These are phyloP conservation scores for Xylaria flabelliformis DNA, from an alignment of 495 filamentous ascomycete genomes.

Conservation along the genomic window DNA sequence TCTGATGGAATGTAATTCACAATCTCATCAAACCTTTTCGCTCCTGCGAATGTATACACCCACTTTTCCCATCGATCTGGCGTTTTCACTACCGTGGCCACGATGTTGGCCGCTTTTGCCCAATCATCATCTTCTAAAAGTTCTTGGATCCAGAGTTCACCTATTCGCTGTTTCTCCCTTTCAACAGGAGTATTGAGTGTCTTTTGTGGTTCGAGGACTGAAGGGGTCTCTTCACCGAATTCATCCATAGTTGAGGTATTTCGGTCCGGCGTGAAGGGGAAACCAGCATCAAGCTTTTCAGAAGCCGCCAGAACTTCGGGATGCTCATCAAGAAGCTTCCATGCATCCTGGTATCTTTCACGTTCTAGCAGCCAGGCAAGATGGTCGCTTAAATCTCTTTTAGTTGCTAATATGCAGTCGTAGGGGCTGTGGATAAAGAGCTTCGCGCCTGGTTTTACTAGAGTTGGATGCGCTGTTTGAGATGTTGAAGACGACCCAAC, in stretches of 20 bases:
- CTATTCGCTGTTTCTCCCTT: constrained; percentile 89
- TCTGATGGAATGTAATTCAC: constrained; percentile 79
- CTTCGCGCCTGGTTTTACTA: constrained; percentile 75
- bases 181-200: constrained; percentile 66
- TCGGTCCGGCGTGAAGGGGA: constrained; percentile 55
- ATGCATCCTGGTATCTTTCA: constrained; percentile 80
- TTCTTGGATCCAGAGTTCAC: constrained; percentile 90
- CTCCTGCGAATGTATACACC: constrained; percentile 87
- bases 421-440: constrained; percentile 97
- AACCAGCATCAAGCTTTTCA: constrained; percentile 40
- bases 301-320: constrained; percentile 67
- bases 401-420: constrained; percentile 87
- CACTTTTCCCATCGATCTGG: constrained; percentile 90
- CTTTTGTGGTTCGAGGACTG: constrained; percentile 61
- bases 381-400: constrained; percentile 83
- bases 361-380: constrained; percentile 82
- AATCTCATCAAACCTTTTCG: constrained; percentile 86
- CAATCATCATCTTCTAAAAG: constrained; percentile 76
- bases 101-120: constrained; percentile 75
- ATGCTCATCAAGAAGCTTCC: constrained; percentile 84
- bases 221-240: constrained; percentile 79
- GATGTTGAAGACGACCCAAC: constrained; percentile 21
- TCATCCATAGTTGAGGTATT: constrained; percentile 65
- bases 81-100: constrained; percentile 79
- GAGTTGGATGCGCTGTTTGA: constrained; percentile 50